Conservation (phyloP, 2,329 filamentous ascomycete species). For the Canariomyces notabilis region DNA sequence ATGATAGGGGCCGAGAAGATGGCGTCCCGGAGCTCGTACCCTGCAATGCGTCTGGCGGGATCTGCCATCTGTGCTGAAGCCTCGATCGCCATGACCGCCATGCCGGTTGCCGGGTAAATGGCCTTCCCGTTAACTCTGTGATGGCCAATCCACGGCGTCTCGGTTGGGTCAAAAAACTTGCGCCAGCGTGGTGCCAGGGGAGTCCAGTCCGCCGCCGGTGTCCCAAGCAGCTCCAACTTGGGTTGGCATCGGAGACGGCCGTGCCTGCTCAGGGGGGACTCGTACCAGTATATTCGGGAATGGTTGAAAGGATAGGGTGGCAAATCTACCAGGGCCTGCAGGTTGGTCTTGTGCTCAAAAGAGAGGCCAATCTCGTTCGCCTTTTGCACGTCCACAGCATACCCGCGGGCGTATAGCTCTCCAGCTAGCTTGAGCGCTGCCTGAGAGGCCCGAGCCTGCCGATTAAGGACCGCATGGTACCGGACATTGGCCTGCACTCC, state of each 20-base stretch:
- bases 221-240: too few species aligned
- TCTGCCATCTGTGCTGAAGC: slow-evolving; percentile 27
- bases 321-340: slow-evolving; percentile 25
- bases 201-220: too few species aligned
- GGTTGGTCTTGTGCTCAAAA: not conserved
- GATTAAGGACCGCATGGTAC: not conserved
- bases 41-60: not conserved
- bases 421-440: not conserved
- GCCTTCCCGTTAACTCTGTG: slow-evolving; percentile 25
- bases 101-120: slow-evolving; percentile 33
- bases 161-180: too few species aligned
- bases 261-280: slow-evolving; percentile 30
- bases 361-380: not conserved
- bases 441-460: not conserved
- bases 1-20: not conserved
- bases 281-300: slow-evolving; percentile 33
- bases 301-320: slow-evolving; percentile 43
- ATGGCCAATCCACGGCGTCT: too few species aligned
- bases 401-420: not conserved
- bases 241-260: too few species aligned
- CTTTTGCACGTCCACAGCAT: not conserved
- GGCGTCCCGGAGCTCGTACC: not conserved
- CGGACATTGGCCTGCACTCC: not conserved
- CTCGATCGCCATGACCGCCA: slow-evolving; percentile 36
- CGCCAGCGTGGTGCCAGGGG: too few species aligned